A percentile compares a stretch with the other conserved stretches of the same genome.
Conservation (phyloP, 176 grass and related monocot species). For the Otatea glauca region DNA sequence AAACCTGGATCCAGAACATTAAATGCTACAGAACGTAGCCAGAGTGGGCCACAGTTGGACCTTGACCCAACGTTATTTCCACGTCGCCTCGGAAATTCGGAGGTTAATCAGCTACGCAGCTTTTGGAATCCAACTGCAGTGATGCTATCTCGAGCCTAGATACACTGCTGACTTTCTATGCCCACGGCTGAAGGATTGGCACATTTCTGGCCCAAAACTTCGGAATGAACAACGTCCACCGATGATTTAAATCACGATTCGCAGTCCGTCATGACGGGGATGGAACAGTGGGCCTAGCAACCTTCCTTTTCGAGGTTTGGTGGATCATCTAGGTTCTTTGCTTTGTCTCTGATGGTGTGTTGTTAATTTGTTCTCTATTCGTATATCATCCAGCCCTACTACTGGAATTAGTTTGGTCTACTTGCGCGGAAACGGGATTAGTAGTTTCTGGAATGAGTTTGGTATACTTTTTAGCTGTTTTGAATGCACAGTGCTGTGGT, state of each 20-base stretch:
- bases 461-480: background rate
- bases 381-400: background rate
- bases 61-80: background rate
- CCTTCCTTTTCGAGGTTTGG: slow-evolving; percentile 15
- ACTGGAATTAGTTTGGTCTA: background rate
- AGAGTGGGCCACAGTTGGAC: background rate
- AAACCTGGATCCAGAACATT: background rate
- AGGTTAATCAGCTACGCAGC: background rate
- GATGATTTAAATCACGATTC: no score
- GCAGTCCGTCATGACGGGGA: no score
- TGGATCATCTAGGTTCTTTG: background rate
- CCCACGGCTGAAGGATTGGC: background rate
- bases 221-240: background rate
- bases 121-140: background rate
- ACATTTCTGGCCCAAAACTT: background rate
- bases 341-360: background rate
- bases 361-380: slow-evolving; percentile 30
- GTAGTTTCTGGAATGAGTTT: background rate
- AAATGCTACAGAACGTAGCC: no score
- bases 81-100: background rate
- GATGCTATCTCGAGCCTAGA: background rate
- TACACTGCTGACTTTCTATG: background rate
- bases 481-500: no score
- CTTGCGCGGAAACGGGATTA: background rate
- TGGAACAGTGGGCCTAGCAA: background rate